phyloP scores from a whole-genome alignment of 2,329 filamentous ascomycete species.

The Dryadomyces quercus-mongolicae region DNA sequence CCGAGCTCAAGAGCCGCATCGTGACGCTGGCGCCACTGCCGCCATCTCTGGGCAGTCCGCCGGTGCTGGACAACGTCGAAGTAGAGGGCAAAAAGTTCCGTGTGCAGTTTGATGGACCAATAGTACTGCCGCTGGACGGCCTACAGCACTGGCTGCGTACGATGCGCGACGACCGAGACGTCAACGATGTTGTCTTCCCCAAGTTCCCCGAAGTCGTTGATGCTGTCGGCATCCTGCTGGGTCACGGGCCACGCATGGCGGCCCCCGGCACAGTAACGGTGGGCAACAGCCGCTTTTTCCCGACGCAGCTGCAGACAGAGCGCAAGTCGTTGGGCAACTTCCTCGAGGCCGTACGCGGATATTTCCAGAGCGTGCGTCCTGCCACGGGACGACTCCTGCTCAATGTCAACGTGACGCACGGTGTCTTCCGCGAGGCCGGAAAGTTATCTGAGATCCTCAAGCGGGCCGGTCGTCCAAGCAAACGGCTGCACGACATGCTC shows the following conservation, averaged over 20 bases:
- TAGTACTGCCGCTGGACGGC: conserved; percentile 23
- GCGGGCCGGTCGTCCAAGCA: conserved; percentile 1
- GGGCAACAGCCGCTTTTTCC: conserved; percentile 37
- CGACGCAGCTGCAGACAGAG: conserved; percentile 21
- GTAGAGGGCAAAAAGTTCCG: conserved; percentile 10
- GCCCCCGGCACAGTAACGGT: conserved; percentile 24
- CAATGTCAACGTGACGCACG: conserved; percentile 43
- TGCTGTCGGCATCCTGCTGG: conserved; percentile 39
- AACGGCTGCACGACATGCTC: conserved; percentile 5
- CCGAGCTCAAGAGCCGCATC: conserved; percentile 12
- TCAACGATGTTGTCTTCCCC: conserved; percentile 28
- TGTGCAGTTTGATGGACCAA: conserved; percentile 29
- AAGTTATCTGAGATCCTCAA: conserved; percentile 21
- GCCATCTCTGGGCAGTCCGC: neutral
- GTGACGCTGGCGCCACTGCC: conserved; percentile 8
- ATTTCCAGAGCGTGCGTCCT: conserved; percentile 41
- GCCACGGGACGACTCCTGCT: conserved; percentile 41
- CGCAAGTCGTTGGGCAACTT: conserved; percentile 14
- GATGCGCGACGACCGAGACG: conserved; percentile 24
- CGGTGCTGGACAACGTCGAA: conserved; percentile 2
- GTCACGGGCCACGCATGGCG: conserved; percentile 26
- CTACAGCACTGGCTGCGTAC: conserved; percentile 33
- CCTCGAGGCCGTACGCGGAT: conserved; percentile 32
- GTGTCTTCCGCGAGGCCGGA: conserved; percentile 34
- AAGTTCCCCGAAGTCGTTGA: conserved; percentile 36